Evolutionary conservation across 306 rosid genomes (phyloP), one percentile per base, ranked within the genome.

Genomic region (Alnus glutinosa): DNA sequence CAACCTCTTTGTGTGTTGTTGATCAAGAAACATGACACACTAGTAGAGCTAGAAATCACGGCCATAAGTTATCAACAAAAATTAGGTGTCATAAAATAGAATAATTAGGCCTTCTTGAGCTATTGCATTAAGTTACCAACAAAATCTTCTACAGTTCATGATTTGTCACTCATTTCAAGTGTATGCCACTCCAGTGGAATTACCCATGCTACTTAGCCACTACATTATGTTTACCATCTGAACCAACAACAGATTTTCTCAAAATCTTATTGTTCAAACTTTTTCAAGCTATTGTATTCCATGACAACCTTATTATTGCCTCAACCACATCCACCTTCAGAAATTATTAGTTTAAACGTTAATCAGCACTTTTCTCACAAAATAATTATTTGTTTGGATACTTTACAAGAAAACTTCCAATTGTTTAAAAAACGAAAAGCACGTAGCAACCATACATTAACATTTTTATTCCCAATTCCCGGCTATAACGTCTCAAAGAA

Each of bases 131-230:
- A 61, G 16, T 9, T 42, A 42, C 46, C 46, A 42, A 4, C 7
- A 42, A 42, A 42, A 42, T 42, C 46, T 42, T 5, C 46, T 42
- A 42, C 46, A 42, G 46, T 7, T 5, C 46, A 42, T 42, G 46
- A 42, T 42, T 42, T 5, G 46, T 42, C 18, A 52, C 30, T 57
- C 44, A 23, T 48, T 23, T 77, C 44, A 10, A 73, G 8, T 34
- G 32, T 39, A 79, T 51, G 71, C 36, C 68, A 59, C 63, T 83
- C 55, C 71, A 50, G 46, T 62, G 44, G 49, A 50, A 47, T 16
- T 34, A 47, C 49, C 14, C 70, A 13, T 14, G 70, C 70, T 32
- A 63, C 46, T 63, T 34, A 34, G 70, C 46, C n/a, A 32, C 44
- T 8, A 12, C 5, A 62, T 32, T 62, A 12, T 11, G 68, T 32